Conservation (phyloP, 2,329 filamentous ascomycete genomes). For the Clarireedia monteithiana region DNA sequence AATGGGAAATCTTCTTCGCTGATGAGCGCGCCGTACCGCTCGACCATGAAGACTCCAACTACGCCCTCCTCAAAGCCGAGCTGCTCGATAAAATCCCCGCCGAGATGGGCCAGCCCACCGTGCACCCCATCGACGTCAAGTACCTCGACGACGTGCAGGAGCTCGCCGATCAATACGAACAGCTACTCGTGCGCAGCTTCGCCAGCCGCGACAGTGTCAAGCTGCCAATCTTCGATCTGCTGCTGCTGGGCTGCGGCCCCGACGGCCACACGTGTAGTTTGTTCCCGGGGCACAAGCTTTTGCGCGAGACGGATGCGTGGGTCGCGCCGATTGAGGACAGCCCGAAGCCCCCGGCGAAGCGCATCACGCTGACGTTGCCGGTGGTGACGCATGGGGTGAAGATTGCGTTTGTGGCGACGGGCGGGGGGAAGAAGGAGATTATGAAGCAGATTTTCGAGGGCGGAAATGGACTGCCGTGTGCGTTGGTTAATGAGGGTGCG, state of each 20-base stretch:
- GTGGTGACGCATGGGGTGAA: constrained; percentile 81
- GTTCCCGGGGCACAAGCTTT: constrained; percentile 81
- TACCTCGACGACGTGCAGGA: constrained; percentile 73
- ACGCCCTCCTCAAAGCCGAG: constrained; percentile 78
- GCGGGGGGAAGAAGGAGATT: constrained; percentile 81
- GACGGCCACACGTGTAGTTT: constrained; percentile 97
- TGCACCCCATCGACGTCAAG: constrained; percentile 69
- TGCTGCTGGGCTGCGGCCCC: constrained; percentile 87
- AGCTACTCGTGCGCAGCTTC: constrained; percentile 76
- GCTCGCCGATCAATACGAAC: constrained; percentile 88
- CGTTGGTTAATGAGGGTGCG: constrained; percentile 75
- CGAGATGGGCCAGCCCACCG: constrained; percentile 53
- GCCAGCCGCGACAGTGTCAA: constrained; percentile 90
- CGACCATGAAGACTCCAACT: constrained; percentile 90
- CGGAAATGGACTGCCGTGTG: constrained; percentile 68
- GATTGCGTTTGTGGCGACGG: constrained; percentile 88
- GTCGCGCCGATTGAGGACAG: constrained; percentile 87
- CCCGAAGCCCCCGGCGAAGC: constrained; percentile 83
- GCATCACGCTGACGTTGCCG: constrained; percentile 87
- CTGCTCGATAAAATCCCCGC: constrained; percentile 80
- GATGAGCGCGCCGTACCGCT: constrained; percentile 94
- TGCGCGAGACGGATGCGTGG: constrained; percentile 85
- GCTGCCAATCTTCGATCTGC: constrained; percentile 87
- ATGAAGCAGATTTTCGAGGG: constrained; percentile 88
- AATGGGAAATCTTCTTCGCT: constrained; percentile 98